phyloP scores from a whole-genome alignment of 2,329 filamentous ascomycete species.

The Chaetothyriales sp. region DNA sequence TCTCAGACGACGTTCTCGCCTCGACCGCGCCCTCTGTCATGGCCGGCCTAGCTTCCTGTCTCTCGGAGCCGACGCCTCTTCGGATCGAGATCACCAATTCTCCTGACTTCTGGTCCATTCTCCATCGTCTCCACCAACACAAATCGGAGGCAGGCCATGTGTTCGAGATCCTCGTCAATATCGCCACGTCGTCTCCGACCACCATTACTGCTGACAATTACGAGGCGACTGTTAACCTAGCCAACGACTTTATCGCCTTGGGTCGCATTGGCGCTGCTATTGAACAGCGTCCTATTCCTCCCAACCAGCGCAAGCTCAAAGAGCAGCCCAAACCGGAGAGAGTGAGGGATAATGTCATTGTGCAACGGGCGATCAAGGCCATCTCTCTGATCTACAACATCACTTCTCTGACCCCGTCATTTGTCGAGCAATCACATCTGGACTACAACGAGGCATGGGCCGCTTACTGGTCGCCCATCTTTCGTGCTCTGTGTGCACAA shows the following conservation, averaged over 20 bases:
- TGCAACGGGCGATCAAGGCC: conserved; percentile 64
- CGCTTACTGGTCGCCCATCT: conserved; percentile 92
- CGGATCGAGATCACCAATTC: conserved; percentile 90
- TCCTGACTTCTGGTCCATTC: conserved; percentile 89
- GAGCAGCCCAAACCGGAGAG: conserved; percentile 13
- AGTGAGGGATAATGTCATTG: conserved; percentile 51
- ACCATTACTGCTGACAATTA: conserved; percentile 94
- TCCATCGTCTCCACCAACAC: conserved; percentile 57
- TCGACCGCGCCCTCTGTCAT: conserved; percentile 62
- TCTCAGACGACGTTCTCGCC: conserved; percentile 61
- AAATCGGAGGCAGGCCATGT: conserved; percentile 59
- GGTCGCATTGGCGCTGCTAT: conserved; percentile 42
- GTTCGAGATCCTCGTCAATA: conserved; percentile 72
- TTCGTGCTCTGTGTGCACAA: conserved; percentile 73
- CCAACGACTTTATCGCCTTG: conserved; percentile 79
- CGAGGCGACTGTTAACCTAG: conserved; percentile 64
- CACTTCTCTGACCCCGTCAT: conserved; percentile 62
- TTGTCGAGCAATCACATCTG: conserved; percentile 87
- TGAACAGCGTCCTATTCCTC: conserved; percentile 11
- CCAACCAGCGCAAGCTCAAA: conserved; percentile 9
- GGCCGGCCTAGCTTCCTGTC: conserved; percentile 64
- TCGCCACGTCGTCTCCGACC: conserved; percentile 55
- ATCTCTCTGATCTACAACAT: conserved; percentile 69
- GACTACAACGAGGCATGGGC: conserved; percentile 88
- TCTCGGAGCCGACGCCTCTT: conserved; percentile 60